Base-by-base conservation (phyloP, 768 basidiomycete genomes). In the Termitomyces sp. region DNA sequence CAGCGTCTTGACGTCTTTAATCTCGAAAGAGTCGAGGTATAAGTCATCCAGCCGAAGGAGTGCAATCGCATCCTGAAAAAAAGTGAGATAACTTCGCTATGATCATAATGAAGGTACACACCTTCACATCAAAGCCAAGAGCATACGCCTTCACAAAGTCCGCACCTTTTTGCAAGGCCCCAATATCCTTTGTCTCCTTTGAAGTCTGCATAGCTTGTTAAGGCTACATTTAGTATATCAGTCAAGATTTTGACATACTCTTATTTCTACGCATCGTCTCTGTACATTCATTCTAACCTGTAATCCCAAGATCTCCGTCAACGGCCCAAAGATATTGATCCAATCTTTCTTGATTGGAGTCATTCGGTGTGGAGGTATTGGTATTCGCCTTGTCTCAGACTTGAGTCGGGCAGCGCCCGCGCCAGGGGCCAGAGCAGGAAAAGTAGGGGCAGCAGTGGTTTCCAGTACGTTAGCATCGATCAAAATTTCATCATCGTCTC, bases 261-360 rank as follows among this genome's bases (percentile, higher is more conserved):
- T 84, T 57, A 94, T 85, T 76, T 99, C 97, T 5, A 99, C 92
- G 68, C 85, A 85, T 77, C 86, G 83, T 66, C 92, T 78, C 68
- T 86, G 87, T 10, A 92, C 85, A 68, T 99, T 99, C 96, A 99
- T 98, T 66, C 97, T 82, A 32, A 99, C 94, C 78, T 98, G 96
- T 59, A 99, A 74, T 0, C 90, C 93, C 67, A 96, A 76, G 62
- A 97, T 88, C 76, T 99, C 96, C 3, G 96, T 95, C 65, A 99
- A 76, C 0, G 97, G 97, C 0, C 93, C 90, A 68, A 98, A 67
- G 7, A 67, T 63, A 46, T 67, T 65, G 38, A 65, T 60, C 65
- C 66, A 65, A 43, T 67, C 66, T 45, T 64, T 92, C 74, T 97
- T 96, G 54, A 98, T 72, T 3, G 97, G 97, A 10, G 94, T 94